Conservation (phyloP, 2,329 filamentous ascomycete genomes). For the Fusarium globosum region DNA sequence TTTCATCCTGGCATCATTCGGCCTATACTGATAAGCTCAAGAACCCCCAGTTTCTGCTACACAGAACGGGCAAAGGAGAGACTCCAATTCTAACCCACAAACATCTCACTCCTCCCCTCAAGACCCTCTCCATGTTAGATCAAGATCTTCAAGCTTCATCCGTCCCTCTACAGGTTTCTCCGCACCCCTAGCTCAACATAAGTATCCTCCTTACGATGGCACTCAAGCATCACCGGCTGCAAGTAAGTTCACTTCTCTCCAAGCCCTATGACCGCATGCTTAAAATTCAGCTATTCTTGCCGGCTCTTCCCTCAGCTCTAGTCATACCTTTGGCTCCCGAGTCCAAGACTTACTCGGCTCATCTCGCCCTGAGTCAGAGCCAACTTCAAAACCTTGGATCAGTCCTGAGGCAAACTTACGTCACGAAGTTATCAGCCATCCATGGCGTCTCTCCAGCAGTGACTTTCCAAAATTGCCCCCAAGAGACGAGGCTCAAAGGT, state of each 20-base stretch:
- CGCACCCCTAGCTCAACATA: slow-evolving; percentile 27
- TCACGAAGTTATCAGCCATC: slow-evolving; percentile 28
- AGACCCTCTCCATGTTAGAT: slow-evolving; percentile 27
- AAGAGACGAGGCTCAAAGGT: slow-evolving; percentile 37
- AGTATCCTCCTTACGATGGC: slow-evolving; percentile 7
- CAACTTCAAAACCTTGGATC: slow-evolving; percentile 25
- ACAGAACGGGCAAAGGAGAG: slow-evolving; percentile 9
- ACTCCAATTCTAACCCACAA: slow-evolving; percentile 19
- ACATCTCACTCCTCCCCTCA: slow-evolving; percentile 37
- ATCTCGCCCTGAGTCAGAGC: slow-evolving; percentile 26
- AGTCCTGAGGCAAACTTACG: slow-evolving; percentile 34
- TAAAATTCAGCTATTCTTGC: slow-evolving; percentile 36
- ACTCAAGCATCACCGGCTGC: slow-evolving; percentile 37
- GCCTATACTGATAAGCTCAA: slow-evolving; percentile 8
- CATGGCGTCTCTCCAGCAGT: slow-evolving; percentile 38
- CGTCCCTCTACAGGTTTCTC: slow-evolving; percentile 43
- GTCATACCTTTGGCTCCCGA: slow-evolving; percentile 41
- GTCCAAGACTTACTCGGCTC: slow-evolving; percentile 42
- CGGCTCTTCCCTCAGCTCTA: slow-evolving; percentile 41
- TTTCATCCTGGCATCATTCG: not conserved
- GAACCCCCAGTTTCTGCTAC: slow-evolving; percentile 9
- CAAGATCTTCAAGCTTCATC: slow-evolving; percentile 40
- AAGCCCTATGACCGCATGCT: not conserved
- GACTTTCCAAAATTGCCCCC: slow-evolving; percentile 41
- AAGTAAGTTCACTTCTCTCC: slow-evolving; percentile 8